Evolutionary conservation across 2,329 filamentous ascomycete species (phyloP), one percentile per base, ranked within the genome.

Genomic region (Penicillium freii): DNA sequence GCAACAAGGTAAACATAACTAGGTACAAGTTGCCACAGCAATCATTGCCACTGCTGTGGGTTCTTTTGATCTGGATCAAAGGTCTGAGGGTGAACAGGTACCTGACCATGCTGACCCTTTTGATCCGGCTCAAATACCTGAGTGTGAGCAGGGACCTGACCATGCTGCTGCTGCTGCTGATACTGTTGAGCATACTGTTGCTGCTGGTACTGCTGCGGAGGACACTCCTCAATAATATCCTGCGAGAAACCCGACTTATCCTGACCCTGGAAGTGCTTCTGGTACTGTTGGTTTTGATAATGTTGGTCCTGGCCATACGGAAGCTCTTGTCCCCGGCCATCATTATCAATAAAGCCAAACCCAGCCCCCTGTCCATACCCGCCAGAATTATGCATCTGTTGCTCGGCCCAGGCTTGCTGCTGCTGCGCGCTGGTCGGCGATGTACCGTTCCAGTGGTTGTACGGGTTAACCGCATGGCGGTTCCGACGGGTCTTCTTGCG

Each of bases 361-460:
- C 66, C 66, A 7, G 55, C 21, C 1, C 65, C 63, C 4, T 60
- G 38, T 1, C 62, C 65, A 34, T 66, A 61, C n/a, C 55, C 10
- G 47, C 55, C 53, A 6, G 53, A 6, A 11, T 29, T 34, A 40
- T 58, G 48, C 27, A 51, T 45, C 44, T 62, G 60, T 15, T 51
- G 45, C 36, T 57, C 40, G 9, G 50, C 53, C 52, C 58, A 57
- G 42, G 40, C 66, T 25, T 67, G 64, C 29, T 61, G 62, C 13
- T 50, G 58, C 19, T 71, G 68, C 2, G 70, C 67, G 50, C 62
- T 69, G 44, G 69, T 69, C n/a, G 67, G 62, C 11, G 70, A 68
- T 50, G n/a, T 19, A 10, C 73, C 70, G 21, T 72, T 69, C 72
- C 73, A 76, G 36, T 68, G 68, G 7, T 69, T 70, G 50, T 73